phyloP scores from a whole-genome alignment of 2,329 filamentous ascomycete species.

The Thyridium curvatum region DNA sequence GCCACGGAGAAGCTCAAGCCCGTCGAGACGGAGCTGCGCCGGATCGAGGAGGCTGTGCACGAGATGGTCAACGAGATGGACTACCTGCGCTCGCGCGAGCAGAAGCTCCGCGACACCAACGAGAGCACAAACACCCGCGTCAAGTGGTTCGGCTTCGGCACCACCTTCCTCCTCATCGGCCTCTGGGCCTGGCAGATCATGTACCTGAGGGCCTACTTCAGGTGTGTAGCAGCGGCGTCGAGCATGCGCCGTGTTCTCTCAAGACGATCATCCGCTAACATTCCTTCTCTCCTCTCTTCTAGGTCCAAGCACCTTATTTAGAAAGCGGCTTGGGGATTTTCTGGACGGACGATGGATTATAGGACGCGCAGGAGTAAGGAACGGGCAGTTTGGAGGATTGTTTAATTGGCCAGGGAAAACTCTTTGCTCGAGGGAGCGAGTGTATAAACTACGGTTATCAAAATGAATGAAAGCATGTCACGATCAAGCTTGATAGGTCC shows the following conservation, averaged over 20 bases:
- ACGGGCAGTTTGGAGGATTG: too few relatives aligned
- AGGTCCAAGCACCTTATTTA: constrained; percentile 68
- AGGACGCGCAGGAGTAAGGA: neutral
- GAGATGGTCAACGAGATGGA: constrained; percentile 96
- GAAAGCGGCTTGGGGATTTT: constrained; percentile 3
- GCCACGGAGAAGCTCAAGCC: constrained; percentile 97
- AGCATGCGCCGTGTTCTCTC: too few relatives aligned
- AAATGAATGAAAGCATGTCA: too few relatives aligned
- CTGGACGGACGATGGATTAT: constrained; percentile 3
- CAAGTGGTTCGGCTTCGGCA: constrained; percentile 96
- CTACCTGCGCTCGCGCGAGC: constrained; percentile 82
- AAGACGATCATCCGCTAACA: constrained; percentile 5
- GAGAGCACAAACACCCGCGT: constrained; percentile 99
- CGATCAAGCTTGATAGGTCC: too few relatives aligned
- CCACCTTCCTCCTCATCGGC: constrained; percentile 83
- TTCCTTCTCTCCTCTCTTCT: constrained; percentile 3
- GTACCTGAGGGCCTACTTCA: constrained; percentile 95
- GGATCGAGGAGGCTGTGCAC: constrained; percentile 82
- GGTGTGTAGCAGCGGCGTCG: constrained; percentile 34
- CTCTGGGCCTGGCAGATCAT: constrained; percentile 96
- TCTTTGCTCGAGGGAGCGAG: too few relatives aligned
- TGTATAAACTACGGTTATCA: constrained; percentile 1
- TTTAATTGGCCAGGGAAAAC: too few relatives aligned
- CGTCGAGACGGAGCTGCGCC: constrained; percentile 86
- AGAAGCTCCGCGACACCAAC: constrained; percentile 95